Evolutionary conservation across 169 alveolate species (phyloP).

Genomic region (Theileria annulata): DNA sequence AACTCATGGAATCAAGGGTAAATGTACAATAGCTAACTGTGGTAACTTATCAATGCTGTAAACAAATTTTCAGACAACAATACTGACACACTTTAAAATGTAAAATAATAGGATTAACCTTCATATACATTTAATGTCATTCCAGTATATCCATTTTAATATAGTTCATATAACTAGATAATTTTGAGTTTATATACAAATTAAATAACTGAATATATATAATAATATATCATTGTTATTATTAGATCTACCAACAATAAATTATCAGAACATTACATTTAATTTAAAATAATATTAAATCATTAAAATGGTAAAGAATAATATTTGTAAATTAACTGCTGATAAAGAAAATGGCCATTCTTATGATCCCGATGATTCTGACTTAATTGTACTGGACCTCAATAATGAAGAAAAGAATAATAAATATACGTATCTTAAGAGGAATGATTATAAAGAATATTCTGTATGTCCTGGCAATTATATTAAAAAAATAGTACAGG

Average conservation of each 20-base stretch:
- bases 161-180: neutral
- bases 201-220: neutral
- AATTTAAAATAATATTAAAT: neutral
- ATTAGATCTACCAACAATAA: neutral
- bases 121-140: slow-evolving; percentile 1
- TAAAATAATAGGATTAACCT: slow-evolving; percentile 25
- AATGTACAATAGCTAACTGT: too few species aligned
- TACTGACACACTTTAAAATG: neutral
- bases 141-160: neutral
- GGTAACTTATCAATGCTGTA: too few species aligned
- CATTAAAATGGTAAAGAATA: neutral
- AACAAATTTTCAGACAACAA: too few species aligned
- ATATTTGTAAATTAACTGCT: neutral
- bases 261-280: too few species aligned
- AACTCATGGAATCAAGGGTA: too few species aligned
- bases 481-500: neutral
- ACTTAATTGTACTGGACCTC: neutral
- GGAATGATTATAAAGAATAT: neutral
- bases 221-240: too few species aligned
- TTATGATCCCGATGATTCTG: neutral
- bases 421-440: neutral
- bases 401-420: neutral
- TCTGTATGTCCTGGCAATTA: neutral
- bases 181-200: neutral
- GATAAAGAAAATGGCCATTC: too few species aligned